Base-by-base conservation (phyloP, 1,139 yeast species). In the Protomyces inouyei region DNA sequence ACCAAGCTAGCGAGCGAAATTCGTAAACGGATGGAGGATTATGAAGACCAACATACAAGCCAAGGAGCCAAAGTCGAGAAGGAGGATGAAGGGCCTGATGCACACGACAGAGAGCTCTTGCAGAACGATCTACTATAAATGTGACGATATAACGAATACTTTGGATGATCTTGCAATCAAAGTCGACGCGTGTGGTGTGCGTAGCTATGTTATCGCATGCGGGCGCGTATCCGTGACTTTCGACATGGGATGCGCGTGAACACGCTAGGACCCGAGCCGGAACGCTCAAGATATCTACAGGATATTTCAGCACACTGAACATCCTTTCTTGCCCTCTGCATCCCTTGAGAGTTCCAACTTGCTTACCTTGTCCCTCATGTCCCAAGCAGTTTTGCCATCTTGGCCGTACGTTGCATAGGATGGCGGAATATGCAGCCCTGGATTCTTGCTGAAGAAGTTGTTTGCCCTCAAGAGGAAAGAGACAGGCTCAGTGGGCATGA, bases 401-500 rank as follows among this genome's bases (percentile, higher is more conserved):
- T 52, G n/a, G 12, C 63, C 63, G 36, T 52, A 59, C 1, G 63
- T 59, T 4, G 63, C 63, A 4, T 52, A 21, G 16, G 56, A 51
- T 12, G 95, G 93, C 70, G 82, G 83, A 67, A 87, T 82, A 71
- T 87, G 93, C 70, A 87, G 79, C 57, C 83, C 87, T 45, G 95
- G 95, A 74, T 87, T 87, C 74, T 85, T 88, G 52, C 80, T 77
- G 80, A 87, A 87, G 78, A 87, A 83, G 76, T 87, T 85, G 74
- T 93, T 82, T 71, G 95, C 95, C 75, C 93, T 82, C 74, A 87
- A 78, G 78, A 85, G 79, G 70, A 88, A 79, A 68, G 86, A 84
- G 72, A 86, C 85, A 71, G 88, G 86, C 77, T 87, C 95, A 51
- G 91, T 86, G 60, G 95, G 95, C 95, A 87, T 87, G 70, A 88